phyloP scores from a whole-genome alignment of 2,329 filamentous ascomycete genomes.

The Alternaria gansuensis region DNA sequence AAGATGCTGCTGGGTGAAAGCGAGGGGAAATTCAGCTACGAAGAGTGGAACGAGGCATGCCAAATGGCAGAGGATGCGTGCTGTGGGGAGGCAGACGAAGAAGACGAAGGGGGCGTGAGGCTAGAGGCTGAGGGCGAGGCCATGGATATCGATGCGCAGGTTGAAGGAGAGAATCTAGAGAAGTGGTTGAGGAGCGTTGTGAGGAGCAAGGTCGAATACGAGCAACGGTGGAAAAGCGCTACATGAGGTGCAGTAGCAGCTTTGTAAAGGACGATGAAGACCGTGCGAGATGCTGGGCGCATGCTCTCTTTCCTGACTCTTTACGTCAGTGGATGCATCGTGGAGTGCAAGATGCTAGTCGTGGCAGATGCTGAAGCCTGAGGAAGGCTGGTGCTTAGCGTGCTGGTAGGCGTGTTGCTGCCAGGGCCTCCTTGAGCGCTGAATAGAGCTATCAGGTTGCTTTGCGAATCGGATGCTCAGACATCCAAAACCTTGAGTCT shows the following conservation, averaged over 20 bases:
- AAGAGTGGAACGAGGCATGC: conserved; percentile 77
- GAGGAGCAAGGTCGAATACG: conserved; percentile 51
- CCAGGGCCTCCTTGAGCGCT: background rate
- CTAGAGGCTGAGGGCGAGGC: conserved; percentile 43
- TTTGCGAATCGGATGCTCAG: background rate
- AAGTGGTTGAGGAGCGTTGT: conserved; percentile 55
- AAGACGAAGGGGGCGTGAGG: conserved; percentile 47
- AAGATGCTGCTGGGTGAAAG: conserved; percentile 82
- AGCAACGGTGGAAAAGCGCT: conserved; percentile 54
- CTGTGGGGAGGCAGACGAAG: conserved; percentile 58
- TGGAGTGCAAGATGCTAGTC: background rate
- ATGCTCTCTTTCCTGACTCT: background rate
- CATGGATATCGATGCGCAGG: conserved; percentile 52
- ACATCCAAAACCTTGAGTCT: background rate
- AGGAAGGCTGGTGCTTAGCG: background rate
- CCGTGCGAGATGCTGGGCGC: background rate
- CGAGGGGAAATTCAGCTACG: conserved; percentile 77
- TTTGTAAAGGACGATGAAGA: background rate
- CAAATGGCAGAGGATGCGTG: conserved; percentile 73
- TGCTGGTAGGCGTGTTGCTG: background rate
- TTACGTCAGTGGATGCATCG: background rate
- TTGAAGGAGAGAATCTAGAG: conserved; percentile 42
- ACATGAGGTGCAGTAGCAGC: conserved; percentile 36
- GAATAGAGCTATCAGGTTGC: no score
- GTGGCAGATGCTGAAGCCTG: no score